Evolutionary conservation across 306 rosid species (phyloP), one percentile per base, ranked within the genome.

Genomic region (Quillaja saponaria): DNA sequence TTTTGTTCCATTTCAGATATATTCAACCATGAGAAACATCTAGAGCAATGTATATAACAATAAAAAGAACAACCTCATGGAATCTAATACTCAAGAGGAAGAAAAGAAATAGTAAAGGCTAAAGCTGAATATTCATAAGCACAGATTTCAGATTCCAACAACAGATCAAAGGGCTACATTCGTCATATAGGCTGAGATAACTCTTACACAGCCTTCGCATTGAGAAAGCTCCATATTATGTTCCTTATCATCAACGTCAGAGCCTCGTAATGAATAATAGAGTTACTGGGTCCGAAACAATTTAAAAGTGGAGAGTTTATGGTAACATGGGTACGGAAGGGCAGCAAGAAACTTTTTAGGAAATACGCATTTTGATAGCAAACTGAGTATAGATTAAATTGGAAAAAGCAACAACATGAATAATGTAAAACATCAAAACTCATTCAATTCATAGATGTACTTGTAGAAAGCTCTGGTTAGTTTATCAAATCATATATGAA

Each of bases 361-460:
- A 61, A 33, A 56, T 34, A 68, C 16, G 31, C 4, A 25, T 25
- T 25, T 25, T 25, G 31, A 25, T 25, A 25, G n/a, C n/a, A n/a
- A n/a, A n/a, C n/a, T 25, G 31, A 25, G 31, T n/a, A n/a, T n/a
- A 42, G 3, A 28, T 45, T n/a, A 6, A 45, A 42, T 28, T 1
- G 39, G 13, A 51, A 16, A 75, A 58, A 69, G 10, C 49, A 44
- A 41, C 12, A 48, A 56, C 38, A 68, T 35, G 41, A 61, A 54
- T 13, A 42, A 42, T 40, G n/a, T 50, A 55, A 51, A 58, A 8
- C 21, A 31, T 33, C 16, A 34, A 16, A 28, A 48, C 37, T 13
- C 50, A 42, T 18, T 15, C 20, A 16, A 14, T 4, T 8, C 16
- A 35, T n/a, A 45, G 44, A 61, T 20, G 55, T n/a, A 20, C n/a